Evolutionary conservation across 257 asterid species (phyloP), one percentile per base, ranked within the genome.

Genomic region (Thymus mandschuricus): DNA sequence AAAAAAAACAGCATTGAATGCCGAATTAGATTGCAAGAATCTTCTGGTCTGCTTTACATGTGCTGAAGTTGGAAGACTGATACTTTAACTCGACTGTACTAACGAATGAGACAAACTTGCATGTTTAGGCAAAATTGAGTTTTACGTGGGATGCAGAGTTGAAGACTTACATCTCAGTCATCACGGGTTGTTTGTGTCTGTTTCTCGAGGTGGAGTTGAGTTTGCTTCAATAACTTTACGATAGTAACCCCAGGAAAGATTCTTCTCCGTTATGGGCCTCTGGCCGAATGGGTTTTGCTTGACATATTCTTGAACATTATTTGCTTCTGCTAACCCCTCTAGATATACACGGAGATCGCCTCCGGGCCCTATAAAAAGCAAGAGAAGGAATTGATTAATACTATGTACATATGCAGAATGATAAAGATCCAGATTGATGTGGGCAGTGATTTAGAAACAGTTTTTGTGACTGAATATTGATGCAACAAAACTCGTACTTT

Each of bases 331-430:
- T 62, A 92, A 55, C 52, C 87, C 88, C 78, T 92, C 92, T 70
- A 92, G 72, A 73, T 90, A 92, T 49, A 76, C 60, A 4, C 96
- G 95, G 38, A 92, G 88, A 78, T 85, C 90, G 41, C 98, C 98
- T 49, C 80, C 93, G 27, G 95, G 95, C 70, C 93, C 98, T 90
- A 85, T 33, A 54, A 60, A 66, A 30, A 44, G 13, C 27, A 57
- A 59, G 68, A 75, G 28, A 57, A 64, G 69, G 59, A 28, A 50
- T 62, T 15, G 28, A 34, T 3, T 30, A 60, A 28, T 4, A 48
- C 12, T 44, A 11, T 5, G 15, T 35, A 34, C 4, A 6, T 60
- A 60, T 15, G 69, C 61, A 71, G 41, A 58, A 45, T 10, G 48
- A 44, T 30, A 44, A 11, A 54, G 56, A 68, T 68, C 44, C 46